Evolutionary conservation across 2,329 filamentous ascomycete genomes (phyloP).

Genomic region (Diaporthe citrichinensis): DNA sequence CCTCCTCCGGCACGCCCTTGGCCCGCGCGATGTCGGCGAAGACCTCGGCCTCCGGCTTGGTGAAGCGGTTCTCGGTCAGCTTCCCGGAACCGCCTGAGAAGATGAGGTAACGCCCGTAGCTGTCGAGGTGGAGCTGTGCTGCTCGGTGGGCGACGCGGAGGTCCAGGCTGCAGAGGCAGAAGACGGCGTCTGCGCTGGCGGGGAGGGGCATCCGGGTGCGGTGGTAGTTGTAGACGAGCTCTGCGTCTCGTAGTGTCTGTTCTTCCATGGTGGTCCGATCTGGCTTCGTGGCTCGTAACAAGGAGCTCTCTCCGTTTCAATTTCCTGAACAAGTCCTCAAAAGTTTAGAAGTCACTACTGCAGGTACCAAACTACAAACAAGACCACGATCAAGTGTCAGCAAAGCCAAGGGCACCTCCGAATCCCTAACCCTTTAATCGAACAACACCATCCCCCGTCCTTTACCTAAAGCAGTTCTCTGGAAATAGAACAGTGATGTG

Average conservation of each 20-base stretch:
- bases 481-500: not conserved
- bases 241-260: slow-evolving; percentile 49
- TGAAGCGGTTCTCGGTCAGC: slow-evolving; percentile 57
- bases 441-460: not conserved
- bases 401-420: not conserved
- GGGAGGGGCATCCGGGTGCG: slow-evolving; percentile 54
- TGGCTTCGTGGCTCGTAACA: too few species aligned
- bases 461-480: not conserved
- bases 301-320: too few species aligned
- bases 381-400: not conserved
- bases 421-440: not conserved
- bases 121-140: slow-evolving; percentile 58
- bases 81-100: slow-evolving; percentile 60
- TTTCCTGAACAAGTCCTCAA: not conserved
- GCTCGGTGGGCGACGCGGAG: slow-evolving; percentile 59
- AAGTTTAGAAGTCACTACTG: not conserved
- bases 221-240: slow-evolving; percentile 60
- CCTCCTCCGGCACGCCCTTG: slow-evolving; percentile 56
- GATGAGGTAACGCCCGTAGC: slow-evolving; percentile 56
- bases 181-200: slow-evolving; percentile 56
- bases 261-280: not conserved
- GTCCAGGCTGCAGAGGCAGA: slow-evolving; percentile 64
- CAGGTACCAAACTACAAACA: not conserved
- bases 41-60: slow-evolving; percentile 57
- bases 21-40: slow-evolving; percentile 57